These are phyloP conservation scores for Fusarium lateritium DNA, from an alignment of 2,329 filamentous ascomycete genomes.

Conservation along the genomic window DNA sequence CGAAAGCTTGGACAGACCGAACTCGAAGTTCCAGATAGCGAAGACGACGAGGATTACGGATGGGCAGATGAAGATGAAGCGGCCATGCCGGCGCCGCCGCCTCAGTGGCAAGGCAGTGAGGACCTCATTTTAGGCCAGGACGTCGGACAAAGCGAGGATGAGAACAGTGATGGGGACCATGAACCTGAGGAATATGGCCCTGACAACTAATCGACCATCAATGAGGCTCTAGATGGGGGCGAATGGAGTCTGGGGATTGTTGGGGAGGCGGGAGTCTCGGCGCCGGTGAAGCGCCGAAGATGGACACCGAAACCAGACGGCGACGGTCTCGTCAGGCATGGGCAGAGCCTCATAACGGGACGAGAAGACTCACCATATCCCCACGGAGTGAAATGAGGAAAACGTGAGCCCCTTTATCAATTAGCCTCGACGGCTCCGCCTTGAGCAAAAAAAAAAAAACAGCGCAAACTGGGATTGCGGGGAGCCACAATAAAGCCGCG, in stretches of 20 bases:
- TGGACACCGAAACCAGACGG: constrained; percentile 42
- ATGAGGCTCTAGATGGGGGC: constrained; percentile 40
- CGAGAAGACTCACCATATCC: constrained; percentile 13
- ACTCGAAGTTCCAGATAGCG: constrained; percentile 73
- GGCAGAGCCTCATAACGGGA: constrained; percentile 39
- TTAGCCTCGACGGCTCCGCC: constrained; percentile 38
- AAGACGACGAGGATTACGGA: constrained; percentile 79
- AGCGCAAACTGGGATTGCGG: constrained; percentile 38
- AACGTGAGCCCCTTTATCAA: constrained; percentile 45
- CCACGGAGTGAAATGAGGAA: constrained; percentile 41
- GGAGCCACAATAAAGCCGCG: constrained; percentile 45
- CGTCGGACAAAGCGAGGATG: constrained; percentile 59
- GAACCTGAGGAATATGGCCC: constrained; percentile 41
- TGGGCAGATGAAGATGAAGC: constrained; percentile 79
- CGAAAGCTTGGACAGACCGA: constrained; percentile 74
- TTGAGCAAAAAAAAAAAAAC: constrained; percentile 39
- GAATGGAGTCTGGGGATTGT: constrained; percentile 41
- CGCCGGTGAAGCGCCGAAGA: constrained; percentile 53
- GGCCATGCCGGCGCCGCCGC: constrained; percentile 71
- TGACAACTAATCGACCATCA: constrained; percentile 41
- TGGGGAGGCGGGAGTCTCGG: constrained; percentile 36
- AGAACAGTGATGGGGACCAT: constrained; percentile 40
- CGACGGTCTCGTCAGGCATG: constrained; percentile 24
- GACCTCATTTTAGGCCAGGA: constrained; percentile 70
- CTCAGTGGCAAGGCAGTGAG: constrained; percentile 78